Evolutionary conservation across 805 yeast genomes (phyloP).

Genomic region (Henningerozyma blattae): DNA sequence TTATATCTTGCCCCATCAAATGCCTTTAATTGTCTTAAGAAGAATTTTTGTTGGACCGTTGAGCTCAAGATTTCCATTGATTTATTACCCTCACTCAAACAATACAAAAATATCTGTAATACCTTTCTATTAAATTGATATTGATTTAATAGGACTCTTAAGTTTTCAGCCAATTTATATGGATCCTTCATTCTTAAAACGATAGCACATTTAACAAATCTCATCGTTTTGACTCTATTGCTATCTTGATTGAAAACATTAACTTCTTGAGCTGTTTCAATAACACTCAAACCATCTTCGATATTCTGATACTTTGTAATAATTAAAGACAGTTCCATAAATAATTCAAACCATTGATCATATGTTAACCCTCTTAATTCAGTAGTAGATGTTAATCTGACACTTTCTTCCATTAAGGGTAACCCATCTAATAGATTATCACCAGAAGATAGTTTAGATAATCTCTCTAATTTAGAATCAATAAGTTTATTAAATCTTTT

Average conservation of each 20-base stretch:
- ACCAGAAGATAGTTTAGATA: conserved; percentile 54
- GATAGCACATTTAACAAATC: conserved; percentile 57
- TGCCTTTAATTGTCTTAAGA: conserved; percentile 82
- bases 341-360: conserved; percentile 75
- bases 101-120: conserved; percentile 52
- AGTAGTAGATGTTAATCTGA: conserved; percentile 35
- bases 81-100: conserved; percentile 44
- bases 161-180: conserved; percentile 39
- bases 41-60: conserved; percentile 80
- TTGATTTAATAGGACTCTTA: conserved; percentile 52
- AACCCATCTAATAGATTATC: conserved; percentile 26
- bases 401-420: conserved; percentile 30
- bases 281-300: conserved; percentile 55
- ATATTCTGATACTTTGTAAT: conserved; percentile 47
- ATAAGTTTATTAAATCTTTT: conserved; percentile 50
- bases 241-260: conserved; percentile 67
- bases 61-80: conserved; percentile 55
- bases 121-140: conserved; percentile 68
- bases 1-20: conserved; percentile 54
- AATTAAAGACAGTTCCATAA: conserved; percentile 65
- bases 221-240: conserved; percentile 44
- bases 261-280: conserved; percentile 64
- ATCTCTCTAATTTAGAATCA: conserved; percentile 61
- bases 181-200: conserved; percentile 38
- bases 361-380: conserved; percentile 67